Evolutionary conservation across 306 rosid genomes (phyloP).

Genomic region (Heteromeles arbutifolia): DNA sequence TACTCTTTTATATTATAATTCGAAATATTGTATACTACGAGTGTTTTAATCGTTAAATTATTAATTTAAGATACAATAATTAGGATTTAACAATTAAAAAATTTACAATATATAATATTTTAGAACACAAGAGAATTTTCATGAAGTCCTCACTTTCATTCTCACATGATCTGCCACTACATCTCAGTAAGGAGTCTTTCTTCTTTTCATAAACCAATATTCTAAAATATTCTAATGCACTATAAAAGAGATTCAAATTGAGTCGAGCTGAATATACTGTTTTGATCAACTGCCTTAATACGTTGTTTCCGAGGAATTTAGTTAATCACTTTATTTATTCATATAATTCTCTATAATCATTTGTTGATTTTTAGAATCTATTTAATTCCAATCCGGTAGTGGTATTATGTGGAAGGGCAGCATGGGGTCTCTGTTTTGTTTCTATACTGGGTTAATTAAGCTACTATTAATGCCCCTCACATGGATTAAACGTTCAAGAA

Average conservation of each 20-base stretch:
- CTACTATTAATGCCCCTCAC: background rate
- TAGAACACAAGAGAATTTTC: no score
- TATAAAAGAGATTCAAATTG: no score
- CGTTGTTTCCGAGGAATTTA: background rate
- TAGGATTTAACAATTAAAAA: no score
- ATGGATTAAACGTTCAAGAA: background rate
- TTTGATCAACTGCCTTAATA: background rate
- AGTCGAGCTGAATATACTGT: no score
- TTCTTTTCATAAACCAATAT: no score
- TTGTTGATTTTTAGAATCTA: background rate
- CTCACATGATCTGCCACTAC: background rate
- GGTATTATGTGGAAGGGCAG: background rate
- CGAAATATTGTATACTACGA: no score
- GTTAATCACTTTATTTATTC: background rate
- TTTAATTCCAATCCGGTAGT: background rate
- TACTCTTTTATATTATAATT: no score
- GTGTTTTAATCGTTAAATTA: no score
- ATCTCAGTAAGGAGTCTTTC: background rate
- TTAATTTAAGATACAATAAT: no score
- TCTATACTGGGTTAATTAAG: background rate
- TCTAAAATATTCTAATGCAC: no score
- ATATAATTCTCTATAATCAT: background rate
- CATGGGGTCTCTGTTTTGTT: background rate
- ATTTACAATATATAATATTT: no score
- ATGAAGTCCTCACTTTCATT: background rate